Evolutionary conservation across 495 filamentous ascomycete genomes (phyloP).

Genomic region (Neurospora terricola): DNA sequence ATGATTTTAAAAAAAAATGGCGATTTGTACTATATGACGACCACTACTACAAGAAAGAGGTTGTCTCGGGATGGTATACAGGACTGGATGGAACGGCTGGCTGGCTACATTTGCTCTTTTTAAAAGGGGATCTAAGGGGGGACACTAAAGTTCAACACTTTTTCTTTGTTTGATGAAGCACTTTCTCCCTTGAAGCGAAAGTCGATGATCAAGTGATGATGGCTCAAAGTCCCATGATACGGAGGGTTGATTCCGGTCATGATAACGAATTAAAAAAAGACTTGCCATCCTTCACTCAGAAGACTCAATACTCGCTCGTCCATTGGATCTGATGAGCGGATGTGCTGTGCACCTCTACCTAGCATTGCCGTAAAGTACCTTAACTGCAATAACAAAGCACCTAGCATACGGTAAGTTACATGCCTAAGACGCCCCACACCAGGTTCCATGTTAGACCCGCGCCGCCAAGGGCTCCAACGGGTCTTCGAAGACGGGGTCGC

Average conservation of each 20-base stretch:
- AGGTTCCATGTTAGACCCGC: not conserved
- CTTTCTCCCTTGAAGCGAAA: not conserved
- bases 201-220: not conserved
- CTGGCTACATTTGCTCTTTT: not conserved
- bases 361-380: not conserved
- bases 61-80: not conserved
- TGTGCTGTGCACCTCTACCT: not conserved
- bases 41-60: not conserved
- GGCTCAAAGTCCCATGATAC: not conserved
- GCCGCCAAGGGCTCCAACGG: not conserved
- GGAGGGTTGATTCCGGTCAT: not conserved
- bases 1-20: not conserved
- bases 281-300: not conserved
- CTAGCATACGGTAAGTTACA: not conserved
- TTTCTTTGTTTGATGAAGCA: not conserved
- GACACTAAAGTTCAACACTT: slow-evolving; percentile 17
- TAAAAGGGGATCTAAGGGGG: not conserved
- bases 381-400: not conserved
- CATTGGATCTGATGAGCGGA: not conserved
- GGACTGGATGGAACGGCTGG: not conserved
- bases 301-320: not conserved
- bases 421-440: not conserved
- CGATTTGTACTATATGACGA: slow-evolving; percentile 6
- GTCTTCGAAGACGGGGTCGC: not conserved
- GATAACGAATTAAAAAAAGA: not conserved